Base-by-base conservation (phyloP, 352 stramenopile species). In the Albugo candida region DNA sequence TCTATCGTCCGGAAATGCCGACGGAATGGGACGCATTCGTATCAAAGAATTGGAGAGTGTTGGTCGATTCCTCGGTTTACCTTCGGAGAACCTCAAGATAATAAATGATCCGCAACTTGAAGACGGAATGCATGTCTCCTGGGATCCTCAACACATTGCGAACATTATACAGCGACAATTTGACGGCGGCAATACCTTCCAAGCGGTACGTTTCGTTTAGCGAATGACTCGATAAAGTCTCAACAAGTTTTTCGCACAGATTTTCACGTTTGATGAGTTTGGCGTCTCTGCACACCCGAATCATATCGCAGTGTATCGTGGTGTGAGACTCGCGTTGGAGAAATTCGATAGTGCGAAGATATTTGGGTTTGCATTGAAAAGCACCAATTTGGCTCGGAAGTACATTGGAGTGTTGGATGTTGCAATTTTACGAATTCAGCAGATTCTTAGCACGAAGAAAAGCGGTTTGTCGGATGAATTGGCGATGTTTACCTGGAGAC, bases 201-300 rank as follows among this genome's bases (percentile, higher is more conserved):
- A 89, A 51, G 64, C 74, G 55, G 78, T 91, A 60, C 12, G 61
- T 53, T 17, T 17, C 12, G 14, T 37, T 13, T 38, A 21, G 11
- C 11, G 17, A 13, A 14, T 13, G 16, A 39, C 47, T 21, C 27
- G 10, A 13, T 41, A 13, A 47, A 14, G 14, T 34, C 48, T 45
- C 19, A 20, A 40, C 51, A 24, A 35, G 11, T 45, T 14, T 45
- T 6, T 47, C 36, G 12, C 47, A 11, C 36, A 91, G 67, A 65
- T 97, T 6, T 79, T 97, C 31, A 97, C 92, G 11, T 97, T 97
- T 64, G 92, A 97, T 55, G 53, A 82, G 34, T 71, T 81, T 21
- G 92, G 92, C 17, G 76, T 97, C 6, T 97, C 89, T 2, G 83
- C 83, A 0, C 92, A 97, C 66, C 53, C 76, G 3, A 97, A 97